Base-by-base conservation (phyloP, 352 stramenopile genomes). In the Lagenidium giganteum region DNA sequence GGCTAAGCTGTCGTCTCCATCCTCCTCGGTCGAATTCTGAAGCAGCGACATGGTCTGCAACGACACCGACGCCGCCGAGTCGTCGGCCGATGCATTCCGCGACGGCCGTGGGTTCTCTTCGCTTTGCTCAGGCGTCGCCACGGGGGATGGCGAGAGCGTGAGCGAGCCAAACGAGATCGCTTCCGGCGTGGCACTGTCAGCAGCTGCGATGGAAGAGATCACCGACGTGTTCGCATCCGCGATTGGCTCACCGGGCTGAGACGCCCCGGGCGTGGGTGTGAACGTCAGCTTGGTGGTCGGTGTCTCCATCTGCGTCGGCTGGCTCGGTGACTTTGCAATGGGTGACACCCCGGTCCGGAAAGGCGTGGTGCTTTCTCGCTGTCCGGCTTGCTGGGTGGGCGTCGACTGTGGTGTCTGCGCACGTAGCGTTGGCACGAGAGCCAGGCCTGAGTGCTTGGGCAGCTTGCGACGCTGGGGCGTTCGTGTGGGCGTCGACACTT, bases 341-440 rank as follows among this genome's bases (percentile, higher is more conserved):
- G 73, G 73, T 38, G 73, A 83, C 8, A 72, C 40, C 4, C 69
- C 68, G 27, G 71, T 78, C 11, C 47, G 42, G 37, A 50, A 63
- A 43, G 30, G 35, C 35, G 28, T 42, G 32, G 9, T 29, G 23
- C 0, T 29, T 43, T 28, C 5, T 26, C 25, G 26, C 31, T 31
- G 17, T 11, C 11, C 21, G 13, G 7, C 6, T 18, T 30, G 43
- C 6, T 34, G n/a, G 28, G 28, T n/a, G n/a, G n/a, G n/a, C n/a
- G n/a, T n/a, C n/a, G n/a, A n/a, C n/a, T n/a, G n/a, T n/a, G n/a
- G n/a, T n/a, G n/a, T n/a, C n/a, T n/a, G n/a, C n/a, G n/a, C n/a
- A n/a, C n/a, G n/a, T n/a, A n/a, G n/a, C n/a, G n/a, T n/a, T n/a
- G n/a, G n/a, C n/a, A n/a, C n/a, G n/a, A n/a, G 43, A 44, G 9